phyloP scores from a whole-genome alignment of 2,329 filamentous ascomycete genomes.

The Xylaria hypoxylon region DNA sequence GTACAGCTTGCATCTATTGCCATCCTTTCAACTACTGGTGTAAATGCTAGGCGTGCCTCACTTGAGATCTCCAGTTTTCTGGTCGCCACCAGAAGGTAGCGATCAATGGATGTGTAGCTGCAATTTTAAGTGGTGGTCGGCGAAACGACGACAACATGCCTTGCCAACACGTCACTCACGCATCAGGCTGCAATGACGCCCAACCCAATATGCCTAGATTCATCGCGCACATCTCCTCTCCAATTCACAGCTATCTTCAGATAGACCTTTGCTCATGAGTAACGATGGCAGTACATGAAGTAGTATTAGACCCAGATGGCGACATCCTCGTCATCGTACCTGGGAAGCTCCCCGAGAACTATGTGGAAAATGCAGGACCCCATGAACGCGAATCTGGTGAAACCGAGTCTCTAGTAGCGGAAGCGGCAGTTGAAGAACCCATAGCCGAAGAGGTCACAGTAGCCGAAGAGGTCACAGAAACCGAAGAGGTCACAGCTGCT shows the following conservation, averaged over 20 bases:
- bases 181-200: conserved; percentile 29
- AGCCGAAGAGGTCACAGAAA: no score
- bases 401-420: background rate
- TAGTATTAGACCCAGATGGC: conserved; percentile 31
- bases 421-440: background rate
- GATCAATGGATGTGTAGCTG: conserved; percentile 19
- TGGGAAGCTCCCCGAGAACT: background rate
- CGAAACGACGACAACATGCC: conserved; percentile 14
- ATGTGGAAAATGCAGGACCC: background rate
- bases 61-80: conserved; percentile 18
- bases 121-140: conserved; percentile 13
- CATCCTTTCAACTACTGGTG: background rate
- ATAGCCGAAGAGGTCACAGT: background rate
- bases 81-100: background rate
- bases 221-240: background rate
- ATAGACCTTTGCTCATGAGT: background rate
- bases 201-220: conserved; percentile 16
- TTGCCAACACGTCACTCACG: conserved; percentile 19
- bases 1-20: background rate
- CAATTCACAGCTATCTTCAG: background rate
- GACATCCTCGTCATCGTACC: conserved; percentile 33
- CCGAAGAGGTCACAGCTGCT: background rate
- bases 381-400: background rate
- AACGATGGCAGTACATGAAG: conserved; percentile 20
- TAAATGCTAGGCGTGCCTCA: background rate